Evolutionary conservation across 176 grass and related monocot genomes (phyloP).

Genomic region (Aechmea fasciata): DNA sequence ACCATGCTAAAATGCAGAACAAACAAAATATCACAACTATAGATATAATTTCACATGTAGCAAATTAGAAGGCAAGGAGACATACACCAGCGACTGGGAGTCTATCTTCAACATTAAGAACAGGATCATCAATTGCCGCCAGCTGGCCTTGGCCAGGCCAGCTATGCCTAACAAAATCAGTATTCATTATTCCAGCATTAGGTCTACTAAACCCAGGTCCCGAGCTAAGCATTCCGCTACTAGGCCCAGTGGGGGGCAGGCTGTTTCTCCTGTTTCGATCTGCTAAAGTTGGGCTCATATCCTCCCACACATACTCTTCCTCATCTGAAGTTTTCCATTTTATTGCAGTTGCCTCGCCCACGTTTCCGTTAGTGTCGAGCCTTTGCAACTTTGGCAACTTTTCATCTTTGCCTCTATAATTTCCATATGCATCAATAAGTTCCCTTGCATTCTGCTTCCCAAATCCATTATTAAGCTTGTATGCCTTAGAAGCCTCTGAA

Average conservation of each 20-base stretch:
- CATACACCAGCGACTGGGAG: slow-evolving; percentile 40
- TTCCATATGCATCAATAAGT: slow-evolving; percentile 95
- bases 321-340: slow-evolving; percentile 84
- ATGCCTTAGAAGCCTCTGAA: slow-evolving; percentile 3
- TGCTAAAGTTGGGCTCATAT: slow-evolving; percentile 94
- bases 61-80: slow-evolving; percentile 22
- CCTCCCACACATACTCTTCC: slow-evolving; percentile 93
- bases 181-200: slow-evolving; percentile 36
- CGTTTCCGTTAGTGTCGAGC: slow-evolving; percentile 49
- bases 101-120: slow-evolving; percentile 49
- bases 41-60: not conserved
- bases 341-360: slow-evolving; percentile 32
- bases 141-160: slow-evolving; percentile 43
- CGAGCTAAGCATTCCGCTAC: slow-evolving; percentile 12
- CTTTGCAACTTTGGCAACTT: slow-evolving; percentile 63
- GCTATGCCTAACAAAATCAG: slow-evolving; percentile 42
- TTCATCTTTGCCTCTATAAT: slow-evolving; percentile 60
- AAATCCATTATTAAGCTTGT: slow-evolving; percentile 55
- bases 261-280: slow-evolving; percentile 44
- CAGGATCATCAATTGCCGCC: slow-evolving; percentile 32
- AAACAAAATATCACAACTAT: not conserved
- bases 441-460: slow-evolving; percentile 68
- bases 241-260: slow-evolving; percentile 27
- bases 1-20: not conserved
- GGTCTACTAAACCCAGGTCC: slow-evolving; percentile 43